phyloP scores from a whole-genome alignment of 2,329 filamentous ascomycete species.

The Epichloe brachyelytri region DNA sequence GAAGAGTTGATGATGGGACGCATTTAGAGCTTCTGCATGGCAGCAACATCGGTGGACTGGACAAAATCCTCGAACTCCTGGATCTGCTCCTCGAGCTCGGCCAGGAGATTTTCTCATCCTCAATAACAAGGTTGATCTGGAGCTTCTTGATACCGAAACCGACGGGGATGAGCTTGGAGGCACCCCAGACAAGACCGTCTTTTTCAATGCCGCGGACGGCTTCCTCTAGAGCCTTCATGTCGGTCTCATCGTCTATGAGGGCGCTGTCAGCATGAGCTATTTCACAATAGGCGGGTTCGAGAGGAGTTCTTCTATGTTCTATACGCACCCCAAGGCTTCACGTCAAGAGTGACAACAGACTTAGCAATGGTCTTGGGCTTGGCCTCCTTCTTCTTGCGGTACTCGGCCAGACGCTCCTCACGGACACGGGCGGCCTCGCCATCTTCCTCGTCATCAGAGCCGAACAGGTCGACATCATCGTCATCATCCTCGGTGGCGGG shows the following conservation, averaged over 20 bases:
- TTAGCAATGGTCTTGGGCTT: constrained; percentile 90
- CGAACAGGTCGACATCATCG: constrained; percentile 87
- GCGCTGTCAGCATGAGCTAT: background rate
- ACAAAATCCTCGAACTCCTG: constrained; percentile 80
- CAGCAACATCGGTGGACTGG: constrained; percentile 82
- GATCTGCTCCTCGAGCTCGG: constrained; percentile 80
- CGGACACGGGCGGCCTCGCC: constrained; percentile 71
- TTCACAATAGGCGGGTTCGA: background rate
- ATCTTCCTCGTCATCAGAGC: constrained; percentile 86
- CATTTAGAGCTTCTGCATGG: constrained; percentile 83
- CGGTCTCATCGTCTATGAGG: constrained; percentile 71
- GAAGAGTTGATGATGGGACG: background rate
- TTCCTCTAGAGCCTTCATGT: constrained; percentile 71
- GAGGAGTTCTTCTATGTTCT: background rate
- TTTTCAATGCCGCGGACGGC: constrained; percentile 73
- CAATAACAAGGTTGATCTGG: constrained; percentile 94
- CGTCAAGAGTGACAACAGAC: constrained; percentile 88
- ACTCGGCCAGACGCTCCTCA: constrained; percentile 83
- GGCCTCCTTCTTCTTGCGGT: constrained; percentile 91
- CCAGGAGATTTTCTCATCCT: constrained; percentile 92
- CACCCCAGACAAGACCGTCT: constrained; percentile 95
- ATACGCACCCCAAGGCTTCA: constrained; percentile 90
- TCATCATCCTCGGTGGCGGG: constrained; percentile 54
- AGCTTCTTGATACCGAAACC: constrained; percentile 99
- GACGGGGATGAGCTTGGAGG: constrained; percentile 74